A percentile compares a stretch with the other conserved stretches of the same genome.
Conservation (phyloP, 2,329 filamentous ascomycete genomes). For the Colletotrichum acutatum region DNA sequence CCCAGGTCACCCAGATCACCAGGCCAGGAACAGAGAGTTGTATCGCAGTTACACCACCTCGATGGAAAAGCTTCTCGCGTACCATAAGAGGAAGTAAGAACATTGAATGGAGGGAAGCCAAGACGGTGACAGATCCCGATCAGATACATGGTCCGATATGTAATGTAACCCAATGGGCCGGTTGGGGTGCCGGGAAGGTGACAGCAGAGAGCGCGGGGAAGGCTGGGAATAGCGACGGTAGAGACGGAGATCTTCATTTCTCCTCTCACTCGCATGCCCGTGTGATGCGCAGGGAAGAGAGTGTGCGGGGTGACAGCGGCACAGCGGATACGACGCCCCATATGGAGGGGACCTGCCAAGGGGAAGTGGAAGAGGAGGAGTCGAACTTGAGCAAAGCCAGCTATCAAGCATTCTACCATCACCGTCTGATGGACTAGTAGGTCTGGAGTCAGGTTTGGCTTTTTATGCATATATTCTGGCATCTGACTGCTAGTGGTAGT, state of each 20-base stretch:
- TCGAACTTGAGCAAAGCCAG: neutral
- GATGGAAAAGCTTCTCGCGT: neutral
- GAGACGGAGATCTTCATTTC: slow-evolving; percentile 6
- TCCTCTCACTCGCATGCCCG: neutral
- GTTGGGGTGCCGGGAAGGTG: neutral
- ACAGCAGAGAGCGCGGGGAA: neutral
- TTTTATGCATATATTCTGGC: neutral
- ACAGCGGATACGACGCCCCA: neutral
- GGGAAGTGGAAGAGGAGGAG: neutral
- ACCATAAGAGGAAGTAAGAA: neutral
- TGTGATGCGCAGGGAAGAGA: neutral
- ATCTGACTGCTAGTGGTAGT: neutral
- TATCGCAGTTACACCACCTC: neutral
- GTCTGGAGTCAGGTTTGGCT: neutral
- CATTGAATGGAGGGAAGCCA: slow-evolving; percentile 3
- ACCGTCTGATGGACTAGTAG: neutral
- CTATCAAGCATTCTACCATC: too few relatives aligned
- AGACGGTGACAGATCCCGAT: slow-evolving; percentile 5
- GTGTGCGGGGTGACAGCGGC: neutral
- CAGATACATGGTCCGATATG: neutral
- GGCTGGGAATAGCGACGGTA: neutral
- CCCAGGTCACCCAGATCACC: slow-evolving; percentile 7
- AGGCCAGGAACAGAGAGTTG: slow-evolving; percentile 11
- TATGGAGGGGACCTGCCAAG: neutral
- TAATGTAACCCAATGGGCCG: neutral